Evolutionary conservation across 176 grass and related monocot genomes (phyloP), one percentile per base, ranked within the genome.

Genomic region (Neostapfia colusana): DNA sequence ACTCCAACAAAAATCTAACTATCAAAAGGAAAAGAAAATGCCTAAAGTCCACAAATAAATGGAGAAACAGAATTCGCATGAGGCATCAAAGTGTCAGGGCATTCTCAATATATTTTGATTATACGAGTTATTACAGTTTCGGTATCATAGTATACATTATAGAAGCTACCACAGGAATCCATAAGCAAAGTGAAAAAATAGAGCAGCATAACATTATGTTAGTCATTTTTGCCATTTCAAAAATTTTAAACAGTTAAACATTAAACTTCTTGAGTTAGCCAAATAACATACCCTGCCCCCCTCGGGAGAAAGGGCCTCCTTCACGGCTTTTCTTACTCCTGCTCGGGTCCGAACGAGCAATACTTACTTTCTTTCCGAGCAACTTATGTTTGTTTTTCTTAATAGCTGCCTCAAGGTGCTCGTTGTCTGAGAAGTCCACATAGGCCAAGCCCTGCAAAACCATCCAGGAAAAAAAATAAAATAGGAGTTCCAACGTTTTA

Each of bases 381-480:
- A 95, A 43, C 53, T 70, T 88, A 54, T 86, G 87, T 79, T 65
- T 99, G 89, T 90, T 95, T 83, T 99, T 99, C 55, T 62, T 76
- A 85, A 99, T 77, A 20, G 95, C 95, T 67, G 91, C 76, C 46
- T 93, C 82, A 69, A 99, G 91, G 88, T 92, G 95, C 44, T 92
- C 63, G 18, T 92, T 85, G 63, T 92, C 89, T 73, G 67, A 88
- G 89, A 95, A 99, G 72, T 99, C 95, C 65, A 99, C 91, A 86
- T 99, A 99, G 18, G 95, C 95, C 65, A 95, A 78, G 4, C 95
- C 95, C 91, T 99, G 83, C 11, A 70, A 72, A 87, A 79, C 44
- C 21, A 43, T 10, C 9, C 45, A 84, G 7, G 44, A 17, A 79
- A 68, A 79, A 62, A 24, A 78, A 78, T 5, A 26, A n/a, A 51